Evolutionary conservation across 23 red algal genomes (phyloP), one percentile per base, ranked within the genome.

Genomic region (Porphyridium purpureum): DNA sequence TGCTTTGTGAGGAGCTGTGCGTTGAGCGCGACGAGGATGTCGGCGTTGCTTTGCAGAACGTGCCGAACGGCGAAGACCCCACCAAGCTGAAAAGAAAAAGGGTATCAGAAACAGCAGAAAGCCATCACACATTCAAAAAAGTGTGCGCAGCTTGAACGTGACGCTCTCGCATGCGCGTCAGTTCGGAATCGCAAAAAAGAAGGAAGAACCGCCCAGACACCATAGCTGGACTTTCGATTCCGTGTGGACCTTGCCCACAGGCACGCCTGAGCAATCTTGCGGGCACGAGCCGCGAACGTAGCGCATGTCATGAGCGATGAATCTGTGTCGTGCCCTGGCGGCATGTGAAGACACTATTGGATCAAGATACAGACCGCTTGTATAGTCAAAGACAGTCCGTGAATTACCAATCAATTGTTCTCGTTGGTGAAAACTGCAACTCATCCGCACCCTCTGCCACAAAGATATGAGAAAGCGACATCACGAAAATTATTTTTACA

Each of bases 1-100:
- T 72, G 25, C 53, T 98, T 5, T 74, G 52, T 36, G 90, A 98
- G 50, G 67, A 81, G 49, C 59, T 98, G 22, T 72, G 66, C 23
- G 59, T 98, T 5, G 90, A 98, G 32, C 51, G 27, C 22, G 90
- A 98, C 60, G 72, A 76, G 60, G 63, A 64, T 44, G 11, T 17
- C 11, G 38, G 11, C 17, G 17, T 44, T 17, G 38, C 11, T 44
- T 11, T 11, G 38, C 38, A 11, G 38, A 44, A 44, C 38, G 17
- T 11, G 17, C 38, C 11, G 17, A 44, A 44, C 17, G 38, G 38
- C 38, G 17, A 17, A 44, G 17, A 44, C 38, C 38, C 11, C 38
- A 11, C 11, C 17, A 44, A 11, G 11, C 11, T 11, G 38, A 11
- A 44, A 11, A 17, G 38, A 11, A 44, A 44, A 17, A 17, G 17